A percentile compares a stretch with the other conserved stretches of the same genome.
These are phyloP conservation scores for Saccharomycopsis schoenii DNA, from an alignment of 805 yeast genomes.

Conservation along the genomic window DNA sequence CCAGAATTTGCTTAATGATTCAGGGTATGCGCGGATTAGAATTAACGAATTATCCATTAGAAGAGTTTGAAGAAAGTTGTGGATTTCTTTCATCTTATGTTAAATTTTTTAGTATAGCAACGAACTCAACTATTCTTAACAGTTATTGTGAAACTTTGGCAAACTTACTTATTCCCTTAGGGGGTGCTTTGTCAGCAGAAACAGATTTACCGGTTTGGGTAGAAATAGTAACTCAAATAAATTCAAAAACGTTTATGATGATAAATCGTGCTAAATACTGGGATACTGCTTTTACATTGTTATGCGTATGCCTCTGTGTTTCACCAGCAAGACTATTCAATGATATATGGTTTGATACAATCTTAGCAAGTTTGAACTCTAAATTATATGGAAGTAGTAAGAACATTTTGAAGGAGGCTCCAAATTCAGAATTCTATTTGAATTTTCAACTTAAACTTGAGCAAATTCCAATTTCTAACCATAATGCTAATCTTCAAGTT, in stretches of 20 bases:
- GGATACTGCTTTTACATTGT: slow-evolving; percentile 56
- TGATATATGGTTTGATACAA: slow-evolving; percentile 56
- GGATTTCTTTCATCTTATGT: slow-evolving; percentile 80
- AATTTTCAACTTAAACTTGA: slow-evolving; percentile 4
- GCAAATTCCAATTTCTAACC: background rate
- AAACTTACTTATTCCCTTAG: slow-evolving; percentile 67
- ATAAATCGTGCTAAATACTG: slow-evolving; percentile 39
- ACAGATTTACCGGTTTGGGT: slow-evolving; percentile 95
- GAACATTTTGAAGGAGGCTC: background rate
- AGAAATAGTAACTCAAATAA: slow-evolving; percentile 60
- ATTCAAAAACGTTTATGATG: slow-evolving; percentile 32
- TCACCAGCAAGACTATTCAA: slow-evolving; percentile 70
- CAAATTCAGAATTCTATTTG: slow-evolving; percentile 11
- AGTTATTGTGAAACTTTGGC: slow-evolving; percentile 83
- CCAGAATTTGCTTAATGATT: slow-evolving; percentile 62
- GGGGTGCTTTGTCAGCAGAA: slow-evolving; percentile 84
- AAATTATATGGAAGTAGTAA: slow-evolving; percentile 9
- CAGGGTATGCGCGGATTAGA: slow-evolving; percentile 86
- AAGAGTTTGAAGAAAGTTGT: slow-evolving; percentile 85
- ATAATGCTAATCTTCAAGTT: background rate
- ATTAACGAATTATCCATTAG: slow-evolving; percentile 76
- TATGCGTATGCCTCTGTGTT: slow-evolving; percentile 68
- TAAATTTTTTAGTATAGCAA: slow-evolving; percentile 64
- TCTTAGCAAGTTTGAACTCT: slow-evolving; percentile 33
- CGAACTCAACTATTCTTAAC: slow-evolving; percentile 51